A percentile compares a stretch with the other conserved stretches of the same genome.
Evolutionary conservation across 179 eudicot genomes (phyloP).

Genomic region (Sideroxylon spinosum): DNA sequence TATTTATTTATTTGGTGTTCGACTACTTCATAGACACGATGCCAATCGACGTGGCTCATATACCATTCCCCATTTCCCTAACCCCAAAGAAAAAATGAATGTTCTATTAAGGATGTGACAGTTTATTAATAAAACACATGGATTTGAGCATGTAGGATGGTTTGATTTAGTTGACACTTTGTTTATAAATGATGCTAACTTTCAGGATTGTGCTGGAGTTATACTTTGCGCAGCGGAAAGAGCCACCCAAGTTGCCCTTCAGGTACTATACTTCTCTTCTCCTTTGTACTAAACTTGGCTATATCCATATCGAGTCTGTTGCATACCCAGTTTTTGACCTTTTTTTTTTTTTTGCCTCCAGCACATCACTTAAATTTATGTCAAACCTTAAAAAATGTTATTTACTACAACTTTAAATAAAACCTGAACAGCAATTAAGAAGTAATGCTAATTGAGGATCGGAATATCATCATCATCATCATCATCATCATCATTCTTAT

Average conservation of each 20-base stretch:
- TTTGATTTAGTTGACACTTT: not conserved
- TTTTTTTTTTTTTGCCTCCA: too few species aligned
- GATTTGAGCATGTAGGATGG: not conserved
- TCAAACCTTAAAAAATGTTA: not conserved
- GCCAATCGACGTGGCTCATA: not conserved
- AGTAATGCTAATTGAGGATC: too few species aligned
- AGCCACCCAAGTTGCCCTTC: constrained; percentile 97
- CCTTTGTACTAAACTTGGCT: not conserved
- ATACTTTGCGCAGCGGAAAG: constrained; percentile 93
- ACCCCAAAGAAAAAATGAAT: not conserved
- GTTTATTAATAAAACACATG: not conserved
- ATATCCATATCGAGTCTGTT: not conserved
- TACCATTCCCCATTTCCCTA: too few species aligned
- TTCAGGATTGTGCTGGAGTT: constrained; percentile 94
- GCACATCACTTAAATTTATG: not conserved
- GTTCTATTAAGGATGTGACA: not conserved
- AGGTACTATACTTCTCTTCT: constrained; percentile 43
- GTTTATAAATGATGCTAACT: not conserved
- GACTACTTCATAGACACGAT: not conserved
- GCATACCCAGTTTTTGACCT: not conserved
- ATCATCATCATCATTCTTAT: too few species aligned
- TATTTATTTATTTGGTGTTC: not conserved
- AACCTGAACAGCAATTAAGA: not conserved
- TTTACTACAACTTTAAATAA: not conserved
- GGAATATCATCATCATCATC: too few species aligned